phyloP scores from a whole-genome alignment of 2,329 filamentous ascomycete genomes.

The Phaeoacremonium minimum region DNA sequence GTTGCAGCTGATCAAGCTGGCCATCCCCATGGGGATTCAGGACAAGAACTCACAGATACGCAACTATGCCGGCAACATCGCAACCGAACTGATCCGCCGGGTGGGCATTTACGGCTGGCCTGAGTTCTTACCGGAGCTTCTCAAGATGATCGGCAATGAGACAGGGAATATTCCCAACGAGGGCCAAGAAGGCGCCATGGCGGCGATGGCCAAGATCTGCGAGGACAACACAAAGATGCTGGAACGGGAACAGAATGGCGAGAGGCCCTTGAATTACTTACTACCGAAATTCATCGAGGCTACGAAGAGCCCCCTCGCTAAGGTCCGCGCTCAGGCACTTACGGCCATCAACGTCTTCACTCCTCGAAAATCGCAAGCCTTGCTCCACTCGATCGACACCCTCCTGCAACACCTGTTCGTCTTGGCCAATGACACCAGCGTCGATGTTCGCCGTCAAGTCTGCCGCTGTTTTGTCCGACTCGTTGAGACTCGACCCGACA shows the following conservation, averaged over 20 bases:
- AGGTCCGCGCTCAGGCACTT: conserved; percentile 75
- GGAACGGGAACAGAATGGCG: conserved; percentile 82
- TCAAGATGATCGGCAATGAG: conserved; percentile 72
- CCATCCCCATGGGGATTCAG: conserved; percentile 73
- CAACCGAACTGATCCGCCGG: conserved; percentile 82
- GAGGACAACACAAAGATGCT: conserved; percentile 89
- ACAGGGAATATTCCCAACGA: conserved; percentile 62
- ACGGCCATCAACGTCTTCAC: conserved; percentile 90
- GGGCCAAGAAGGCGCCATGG: conserved; percentile 90
- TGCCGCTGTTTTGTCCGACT: conserved; percentile 91
- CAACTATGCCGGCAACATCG: conserved; percentile 86
- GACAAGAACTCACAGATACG: conserved; percentile 80
- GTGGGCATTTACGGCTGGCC: conserved; percentile 90
- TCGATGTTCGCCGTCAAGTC: conserved; percentile 86
- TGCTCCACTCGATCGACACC: conserved; percentile 74
- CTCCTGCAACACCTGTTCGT: conserved; percentile 80
- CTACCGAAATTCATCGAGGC: conserved; percentile 89
- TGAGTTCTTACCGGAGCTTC: conserved; percentile 77
- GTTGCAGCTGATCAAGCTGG: conserved; percentile 72
- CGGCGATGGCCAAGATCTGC: conserved; percentile 89
- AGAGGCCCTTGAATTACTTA: conserved; percentile 81
- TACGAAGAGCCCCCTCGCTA: conserved; percentile 69
- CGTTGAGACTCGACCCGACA: conserved; percentile 85
- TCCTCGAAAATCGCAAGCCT: conserved; percentile 74
- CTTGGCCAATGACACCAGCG: conserved; percentile 69